Conservation (phyloP, 2,329 filamentous ascomycete species). For the Orbilia brochopaga region DNA sequence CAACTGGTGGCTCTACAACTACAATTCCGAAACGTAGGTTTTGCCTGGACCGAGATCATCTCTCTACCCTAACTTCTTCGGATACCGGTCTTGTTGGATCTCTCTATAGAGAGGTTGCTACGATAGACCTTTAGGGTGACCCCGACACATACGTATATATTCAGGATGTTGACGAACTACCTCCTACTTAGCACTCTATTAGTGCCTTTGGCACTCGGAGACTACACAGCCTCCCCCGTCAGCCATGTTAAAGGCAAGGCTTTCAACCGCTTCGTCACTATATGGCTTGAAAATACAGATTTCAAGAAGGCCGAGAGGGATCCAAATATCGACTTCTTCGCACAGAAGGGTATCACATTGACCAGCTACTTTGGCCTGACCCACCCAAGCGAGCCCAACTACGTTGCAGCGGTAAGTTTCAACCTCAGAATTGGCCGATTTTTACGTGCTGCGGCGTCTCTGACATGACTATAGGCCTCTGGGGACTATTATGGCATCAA, state of each 20-base stretch:
- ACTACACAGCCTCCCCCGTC: constrained; percentile 59
- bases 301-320: constrained; percentile 70
- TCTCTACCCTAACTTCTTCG: background rate
- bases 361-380: constrained; percentile 68
- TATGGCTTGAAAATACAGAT: constrained; percentile 80
- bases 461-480: constrained; percentile 55
- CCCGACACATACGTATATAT: background rate
- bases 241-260: constrained; percentile 72
- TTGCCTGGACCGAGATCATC: background rate
- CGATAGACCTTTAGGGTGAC: no score
- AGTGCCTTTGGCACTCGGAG: constrained; percentile 4
- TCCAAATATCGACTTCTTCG: constrained; percentile 66
- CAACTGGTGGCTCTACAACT: background rate
- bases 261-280: constrained; percentile 73
- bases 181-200: constrained; percentile 28
- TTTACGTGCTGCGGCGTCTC: background rate
- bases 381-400: constrained; percentile 78
- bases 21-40: background rate
- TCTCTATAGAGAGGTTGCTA: background rate
- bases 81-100: background rate
- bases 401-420: constrained; percentile 66
- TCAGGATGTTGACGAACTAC: constrained; percentile 32
- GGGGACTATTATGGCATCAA: constrained; percentile 77
- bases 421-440: background rate
- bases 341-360: constrained; percentile 68